Percentiles rank a stretch among this genome's conserved stretches.
Evolutionary conservation across 2,329 filamentous ascomycete genomes (phyloP).

Genomic region (Fusarium penzigii): DNA sequence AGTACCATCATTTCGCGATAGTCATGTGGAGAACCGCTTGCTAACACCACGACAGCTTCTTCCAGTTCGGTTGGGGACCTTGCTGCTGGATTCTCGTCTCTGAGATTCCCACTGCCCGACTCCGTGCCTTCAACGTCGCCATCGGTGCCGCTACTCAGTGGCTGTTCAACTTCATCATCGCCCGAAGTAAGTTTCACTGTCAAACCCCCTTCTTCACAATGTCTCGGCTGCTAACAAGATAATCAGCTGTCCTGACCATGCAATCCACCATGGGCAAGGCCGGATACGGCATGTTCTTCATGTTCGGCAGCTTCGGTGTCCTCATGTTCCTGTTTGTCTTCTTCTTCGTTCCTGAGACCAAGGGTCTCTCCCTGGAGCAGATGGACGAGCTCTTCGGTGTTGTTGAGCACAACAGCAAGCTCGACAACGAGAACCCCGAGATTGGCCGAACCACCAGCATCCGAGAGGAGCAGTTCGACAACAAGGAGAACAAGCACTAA

Average conservation of each 20-base stretch:
- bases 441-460: constrained; percentile 26
- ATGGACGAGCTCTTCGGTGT: constrained; percentile 69
- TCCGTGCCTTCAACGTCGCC: constrained; percentile 67
- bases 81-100: constrained; percentile 71
- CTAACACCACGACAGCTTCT: constrained; percentile 45
- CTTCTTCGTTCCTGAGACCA: constrained; percentile 71
- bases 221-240: constrained; percentile 3
- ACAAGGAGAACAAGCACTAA: constrained; percentile 12
- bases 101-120: constrained; percentile 68
- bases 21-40: not conserved
- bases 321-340: constrained; percentile 66
- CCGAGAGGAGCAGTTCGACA: constrained; percentile 25
- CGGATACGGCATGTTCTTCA: constrained; percentile 62
- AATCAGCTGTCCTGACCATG: not conserved
- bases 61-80: constrained; percentile 71
- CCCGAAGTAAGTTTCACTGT: constrained; percentile 44
- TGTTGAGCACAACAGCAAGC: constrained; percentile 42
- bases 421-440: constrained; percentile 36
- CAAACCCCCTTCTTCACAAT: too few relatives aligned
- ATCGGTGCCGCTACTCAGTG: constrained; percentile 70
- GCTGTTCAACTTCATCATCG: constrained; percentile 75
- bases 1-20: constrained; percentile 12
- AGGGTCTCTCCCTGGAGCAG: constrained; percentile 62
- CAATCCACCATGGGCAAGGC: not conserved
- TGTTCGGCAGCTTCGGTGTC: constrained; percentile 67